Percentiles rank a stretch among this genome's conserved stretches.
These are phyloP conservation scores for Globisporangium carolinianum DNA, from an alignment of 352 stramenopile species.

Conservation along the genomic window DNA sequence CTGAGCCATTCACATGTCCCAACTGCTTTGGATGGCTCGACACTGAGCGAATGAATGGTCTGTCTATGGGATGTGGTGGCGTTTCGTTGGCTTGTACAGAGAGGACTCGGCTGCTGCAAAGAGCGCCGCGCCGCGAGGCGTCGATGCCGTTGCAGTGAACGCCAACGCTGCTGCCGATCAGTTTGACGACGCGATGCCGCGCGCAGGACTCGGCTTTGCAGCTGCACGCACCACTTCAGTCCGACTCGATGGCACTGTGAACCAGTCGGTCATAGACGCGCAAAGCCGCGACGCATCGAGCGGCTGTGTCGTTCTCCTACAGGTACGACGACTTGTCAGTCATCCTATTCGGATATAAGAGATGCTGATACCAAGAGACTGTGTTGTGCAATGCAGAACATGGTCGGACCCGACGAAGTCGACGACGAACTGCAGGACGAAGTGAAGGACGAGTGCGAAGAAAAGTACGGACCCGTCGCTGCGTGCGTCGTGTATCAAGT, in stretches of 20 bases:
- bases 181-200: conserved; percentile 49
- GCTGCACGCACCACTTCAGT: not conserved
- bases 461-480: conserved; percentile 75
- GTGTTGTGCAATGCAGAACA: conserved; percentile 52
- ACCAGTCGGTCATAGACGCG: not conserved
- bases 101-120: not conserved
- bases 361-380: no score
- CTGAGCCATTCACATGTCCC: no score
- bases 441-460: conserved; percentile 80
- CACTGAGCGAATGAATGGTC: not conserved
- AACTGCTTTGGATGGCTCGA: not conserved
- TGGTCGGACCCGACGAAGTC: conserved; percentile 87
- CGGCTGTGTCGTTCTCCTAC: conserved; percentile 21
- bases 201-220: conserved; percentile 24
- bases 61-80: not conserved
- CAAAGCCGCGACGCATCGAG: not conserved
- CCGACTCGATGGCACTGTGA: not conserved
- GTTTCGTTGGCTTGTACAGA: no score
- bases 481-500: conserved; percentile 78
- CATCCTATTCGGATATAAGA: no score
- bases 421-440: conserved; percentile 85
- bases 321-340: no score
- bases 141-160: not conserved
- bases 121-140: not conserved
- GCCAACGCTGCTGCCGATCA: conserved; percentile 18